phyloP scores from a whole-genome alignment of 805 yeast species.

The Lipomyces yamadae region DNA sequence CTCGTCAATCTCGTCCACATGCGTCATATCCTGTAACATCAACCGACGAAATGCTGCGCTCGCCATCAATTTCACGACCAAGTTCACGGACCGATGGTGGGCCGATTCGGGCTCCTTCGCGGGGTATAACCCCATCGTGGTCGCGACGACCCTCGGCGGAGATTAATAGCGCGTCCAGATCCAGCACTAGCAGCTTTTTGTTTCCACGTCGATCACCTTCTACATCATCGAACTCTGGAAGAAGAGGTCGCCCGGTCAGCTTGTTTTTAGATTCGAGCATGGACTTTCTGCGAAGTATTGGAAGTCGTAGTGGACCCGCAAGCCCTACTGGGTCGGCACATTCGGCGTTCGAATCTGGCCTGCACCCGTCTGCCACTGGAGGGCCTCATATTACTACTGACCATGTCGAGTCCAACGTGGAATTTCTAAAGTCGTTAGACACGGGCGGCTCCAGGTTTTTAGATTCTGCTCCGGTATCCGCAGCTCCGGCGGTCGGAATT shows the following conservation, averaged over 20 bases:
- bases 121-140: slow-evolving; percentile 28
- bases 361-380: slow-evolving; percentile 26
- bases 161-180: slow-evolving; percentile 15
- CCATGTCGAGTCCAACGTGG: slow-evolving; percentile 35
- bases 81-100: slow-evolving; percentile 14
- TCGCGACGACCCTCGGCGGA: slow-evolving; percentile 33
- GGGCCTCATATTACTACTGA: slow-evolving; percentile 33
- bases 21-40: neutral
- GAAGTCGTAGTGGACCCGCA: slow-evolving; percentile 22
- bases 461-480: neutral
- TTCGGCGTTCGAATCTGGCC: slow-evolving; percentile 18
- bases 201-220: slow-evolving; percentile 12
- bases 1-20: neutral
- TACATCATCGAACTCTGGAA: slow-evolving; percentile 6
- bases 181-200: slow-evolving; percentile 15
- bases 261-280: slow-evolving; percentile 35
- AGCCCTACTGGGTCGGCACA: slow-evolving; percentile 29
- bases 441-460: slow-evolving; percentile 32
- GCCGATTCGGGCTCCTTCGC: slow-evolving; percentile 25
- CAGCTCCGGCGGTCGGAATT: neutral
- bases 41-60: neutral
- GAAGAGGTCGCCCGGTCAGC: slow-evolving; percentile 26
- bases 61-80: slow-evolving; percentile 5
- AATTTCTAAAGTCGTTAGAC: slow-evolving; percentile 33
- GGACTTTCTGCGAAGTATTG: slow-evolving; percentile 33